Evolutionary conservation across 306 rosid species (phyloP).

Genomic region (Vigna radiata): DNA sequence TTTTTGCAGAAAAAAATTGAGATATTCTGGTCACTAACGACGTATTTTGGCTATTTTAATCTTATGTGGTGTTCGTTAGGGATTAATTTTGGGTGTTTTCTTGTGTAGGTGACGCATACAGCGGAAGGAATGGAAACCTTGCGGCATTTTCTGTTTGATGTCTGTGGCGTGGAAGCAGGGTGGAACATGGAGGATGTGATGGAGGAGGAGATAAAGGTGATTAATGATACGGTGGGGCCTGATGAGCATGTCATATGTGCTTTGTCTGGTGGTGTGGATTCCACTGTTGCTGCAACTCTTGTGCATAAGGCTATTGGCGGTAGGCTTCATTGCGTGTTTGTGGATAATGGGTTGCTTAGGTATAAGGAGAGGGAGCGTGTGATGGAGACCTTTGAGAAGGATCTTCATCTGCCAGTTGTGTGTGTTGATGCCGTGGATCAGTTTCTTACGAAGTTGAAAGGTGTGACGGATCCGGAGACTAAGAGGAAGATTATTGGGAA

Average conservation of each 20-base stretch:
- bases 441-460: constrained; percentile 79
- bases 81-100: background rate
- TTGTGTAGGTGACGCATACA: constrained; percentile 85
- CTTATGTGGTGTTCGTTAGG: background rate
- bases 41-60: background rate
- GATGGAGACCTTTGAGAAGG: constrained; percentile 83
- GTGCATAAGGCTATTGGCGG: constrained; percentile 94
- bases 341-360: constrained; percentile 94
- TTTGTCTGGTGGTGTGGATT: constrained; percentile 96
- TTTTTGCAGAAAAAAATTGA: background rate
- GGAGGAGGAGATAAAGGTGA: constrained; percentile 86
- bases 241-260: constrained; percentile 88
- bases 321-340: constrained; percentile 94
- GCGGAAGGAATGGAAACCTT: constrained; percentile 88
- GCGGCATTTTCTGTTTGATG: constrained; percentile 70
- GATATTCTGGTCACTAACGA: background rate
- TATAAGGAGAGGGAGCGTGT: constrained; percentile 93
- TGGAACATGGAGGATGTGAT: constrained; percentile 91
- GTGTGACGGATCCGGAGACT: constrained; percentile 88
- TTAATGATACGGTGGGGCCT: constrained; percentile 62
- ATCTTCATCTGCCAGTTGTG: constrained; percentile 88
- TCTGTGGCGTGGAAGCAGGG: constrained; percentile 71
- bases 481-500: constrained; percentile 94
- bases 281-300: constrained; percentile 94
- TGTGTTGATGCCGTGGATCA: constrained; percentile 77